A percentile compares a stretch with the other conserved stretches of the same genome.
Evolutionary conservation across 2,329 filamentous ascomycete species (phyloP).

Genomic region (Acephala macrosclerotiorum): DNA sequence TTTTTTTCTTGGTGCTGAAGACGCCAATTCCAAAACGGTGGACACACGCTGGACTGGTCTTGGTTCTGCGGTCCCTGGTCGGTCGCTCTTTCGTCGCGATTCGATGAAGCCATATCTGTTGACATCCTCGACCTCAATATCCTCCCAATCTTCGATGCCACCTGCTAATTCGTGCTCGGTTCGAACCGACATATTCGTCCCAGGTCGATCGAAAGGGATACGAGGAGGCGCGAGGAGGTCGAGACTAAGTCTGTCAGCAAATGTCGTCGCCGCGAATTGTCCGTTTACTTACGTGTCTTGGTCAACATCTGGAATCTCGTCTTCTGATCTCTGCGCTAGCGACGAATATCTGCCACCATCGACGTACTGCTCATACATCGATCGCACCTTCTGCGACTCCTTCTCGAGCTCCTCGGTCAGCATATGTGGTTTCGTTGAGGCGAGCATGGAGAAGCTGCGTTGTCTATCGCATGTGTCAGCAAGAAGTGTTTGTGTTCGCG

Average conservation of each 20-base stretch:
- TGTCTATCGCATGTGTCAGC: slow-evolving; percentile 35
- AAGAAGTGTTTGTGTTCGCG: background rate
- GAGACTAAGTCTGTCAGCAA: slow-evolving; percentile 33
- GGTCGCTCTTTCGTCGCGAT: slow-evolving; percentile 48
- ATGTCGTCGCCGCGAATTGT: slow-evolving; percentile 3
- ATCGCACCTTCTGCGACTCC: slow-evolving; percentile 46
- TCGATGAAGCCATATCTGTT: slow-evolving; percentile 75
- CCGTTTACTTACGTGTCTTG: background rate
- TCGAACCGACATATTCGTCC: slow-evolving; percentile 37
- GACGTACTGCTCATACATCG: slow-evolving; percentile 44
- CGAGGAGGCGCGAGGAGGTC: slow-evolving; percentile 32
- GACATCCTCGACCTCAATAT: slow-evolving; percentile 65
- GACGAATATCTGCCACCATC: slow-evolving; percentile 32
- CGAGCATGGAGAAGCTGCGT: slow-evolving; percentile 41
- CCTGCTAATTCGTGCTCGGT: slow-evolving; percentile 59
- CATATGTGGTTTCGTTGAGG: slow-evolving; percentile 34
- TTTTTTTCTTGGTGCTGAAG: slow-evolving; percentile 41
- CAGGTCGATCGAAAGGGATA: slow-evolving; percentile 28
- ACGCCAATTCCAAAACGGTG: slow-evolving; percentile 42
- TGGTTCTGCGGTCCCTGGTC: slow-evolving; percentile 47
- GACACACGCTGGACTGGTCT: slow-evolving; percentile 43
- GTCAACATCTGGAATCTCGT: background rate
- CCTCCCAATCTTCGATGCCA: slow-evolving; percentile 72
- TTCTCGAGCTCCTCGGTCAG: slow-evolving; percentile 42
- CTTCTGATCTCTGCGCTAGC: slow-evolving; percentile 15